Evolutionary conservation across 179 eudicot genomes (phyloP), one percentile per base, ranked within the genome.

Genomic region (Sideroxylon spinosum): DNA sequence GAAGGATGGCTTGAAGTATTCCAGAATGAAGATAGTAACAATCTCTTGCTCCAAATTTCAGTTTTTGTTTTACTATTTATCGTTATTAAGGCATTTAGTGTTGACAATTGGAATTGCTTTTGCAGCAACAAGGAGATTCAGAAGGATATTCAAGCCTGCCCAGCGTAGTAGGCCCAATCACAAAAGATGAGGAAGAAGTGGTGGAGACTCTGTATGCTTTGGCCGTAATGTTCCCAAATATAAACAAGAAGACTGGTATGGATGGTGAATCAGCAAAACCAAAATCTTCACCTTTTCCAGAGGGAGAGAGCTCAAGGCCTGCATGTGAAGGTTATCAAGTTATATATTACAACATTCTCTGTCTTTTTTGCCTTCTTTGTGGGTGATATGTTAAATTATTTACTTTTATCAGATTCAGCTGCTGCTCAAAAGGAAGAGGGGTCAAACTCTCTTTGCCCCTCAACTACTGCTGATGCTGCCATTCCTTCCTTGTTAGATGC

Each of bases 161-260:
- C 75, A 59, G 48, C 53, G 76, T 82, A 22, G 78, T 82, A 22
- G 81, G 73, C 78, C 62, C 74, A 46, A 81, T 91, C 72, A 84
- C 93, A 26, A 91, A 88, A 84, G 97, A 91, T 52, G 97, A 91
- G 81, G 89, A 88, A 85, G 97, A 93, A 88, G 97, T 88, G 78
- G 93, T 85, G 4, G 93, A 93, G 83, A 84, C 95, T 77, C 83
- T 93, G 77, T 84, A 79, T 67, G 88, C 93, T 75, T 85, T 93
- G 83, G 90, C 95, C 25, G 87, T 76, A 53, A 76, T 91, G 87
- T 80, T 86, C 80, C 81, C 91, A 69, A 82, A 46, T 60, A 74
- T 61, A 50, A 81, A 76, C 57, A 82, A 67, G 3, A 82, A 78
- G 62, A 76, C 66, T 28, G 82, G 72, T 28, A 71, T 48, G 25